Evolutionary conservation across 2,329 filamentous ascomycete genomes (phyloP).

Genomic region (Sclerotinia subarctica): DNA sequence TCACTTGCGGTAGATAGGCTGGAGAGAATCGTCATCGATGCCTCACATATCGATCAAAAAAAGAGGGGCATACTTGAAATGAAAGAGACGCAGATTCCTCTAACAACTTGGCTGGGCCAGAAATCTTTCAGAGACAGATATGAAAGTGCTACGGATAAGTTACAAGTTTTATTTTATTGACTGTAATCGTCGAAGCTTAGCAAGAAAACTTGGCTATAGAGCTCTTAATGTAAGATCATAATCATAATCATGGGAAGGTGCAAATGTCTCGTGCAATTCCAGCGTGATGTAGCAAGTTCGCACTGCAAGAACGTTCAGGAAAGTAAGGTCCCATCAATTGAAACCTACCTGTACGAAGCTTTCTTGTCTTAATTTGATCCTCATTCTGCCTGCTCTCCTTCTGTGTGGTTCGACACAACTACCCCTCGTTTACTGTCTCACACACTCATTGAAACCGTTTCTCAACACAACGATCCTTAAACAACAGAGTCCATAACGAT

Average conservation of each 20-base stretch:
- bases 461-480: neutral
- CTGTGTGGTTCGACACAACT: neutral
- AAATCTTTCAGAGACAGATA: conserved; percentile 71
- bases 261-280: neutral
- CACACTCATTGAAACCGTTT: neutral
- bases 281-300: neutral
- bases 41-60: conserved; percentile 91
- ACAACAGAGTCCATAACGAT: neutral
- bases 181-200: neutral
- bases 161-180: conserved; percentile 62
- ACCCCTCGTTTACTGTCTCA: neutral
- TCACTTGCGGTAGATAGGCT: conserved; percentile 68
- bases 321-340: neutral
- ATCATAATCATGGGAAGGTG: conserved; percentile 7
- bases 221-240: neutral
- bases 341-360: neutral
- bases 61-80: conserved; percentile 92
- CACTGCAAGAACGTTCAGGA: neutral
- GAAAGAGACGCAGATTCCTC: conserved; percentile 82
- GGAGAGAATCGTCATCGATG: conserved; percentile 81
- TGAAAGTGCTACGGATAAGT: conserved; percentile 52
- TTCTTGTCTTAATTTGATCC: neutral
- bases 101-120: conserved; percentile 70
- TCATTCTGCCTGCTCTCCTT: neutral
- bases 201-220: conserved; percentile 10